Evolutionary conservation across 805 yeast species (phyloP), one percentile per base, ranked within the genome.

Genomic region (Lachancea mirantina): DNA sequence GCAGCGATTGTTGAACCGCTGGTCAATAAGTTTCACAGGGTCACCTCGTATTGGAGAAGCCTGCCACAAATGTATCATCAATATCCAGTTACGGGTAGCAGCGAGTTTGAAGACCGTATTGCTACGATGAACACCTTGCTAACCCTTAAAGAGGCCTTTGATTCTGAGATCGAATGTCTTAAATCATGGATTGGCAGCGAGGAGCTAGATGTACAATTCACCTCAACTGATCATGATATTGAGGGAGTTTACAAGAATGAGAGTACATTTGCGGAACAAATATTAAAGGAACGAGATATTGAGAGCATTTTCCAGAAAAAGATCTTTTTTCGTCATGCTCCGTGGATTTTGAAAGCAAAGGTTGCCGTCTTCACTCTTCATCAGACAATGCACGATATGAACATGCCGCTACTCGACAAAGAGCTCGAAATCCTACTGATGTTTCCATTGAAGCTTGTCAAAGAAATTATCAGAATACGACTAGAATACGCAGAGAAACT

Each of bases 71-170:
- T 92, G 94, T 68, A 68, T 29, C 68, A 66, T 25, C 95, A 84
- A 35, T 82, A 84, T 43, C 94, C 95, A 0, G 56, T 71, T 4
- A 75, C 84, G 40, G 72, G 74, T 4, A 64, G 75, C 3, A 71
- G 69, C 2, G 82, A 72, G 25, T 85, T 89, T 48, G 70, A 66
- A 20, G 62, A 67, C 22, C 67, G 84, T 20, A 60, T 84, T 3
- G 87, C 82, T 36, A 89, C 95, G 1, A 43, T 89, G 35, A 76
- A 72, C 23, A 80, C 96, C 0, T 89, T 96, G 96, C 66, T 72
- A 17, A 74, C 85, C 6, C 76, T 84, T 23, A 74, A 87, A 0
- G 72, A 69, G 27, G 81, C 85, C 1, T 74, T 88, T 14, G 68
- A 70, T 28, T 59, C 74, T 21, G 87, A 80, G 47, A 62, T 78